These are phyloP conservation scores for Cystobasidiaceae sp. DNA, from an alignment of 1,284 basidiomycete species.

Conservation along the genomic window DNA sequence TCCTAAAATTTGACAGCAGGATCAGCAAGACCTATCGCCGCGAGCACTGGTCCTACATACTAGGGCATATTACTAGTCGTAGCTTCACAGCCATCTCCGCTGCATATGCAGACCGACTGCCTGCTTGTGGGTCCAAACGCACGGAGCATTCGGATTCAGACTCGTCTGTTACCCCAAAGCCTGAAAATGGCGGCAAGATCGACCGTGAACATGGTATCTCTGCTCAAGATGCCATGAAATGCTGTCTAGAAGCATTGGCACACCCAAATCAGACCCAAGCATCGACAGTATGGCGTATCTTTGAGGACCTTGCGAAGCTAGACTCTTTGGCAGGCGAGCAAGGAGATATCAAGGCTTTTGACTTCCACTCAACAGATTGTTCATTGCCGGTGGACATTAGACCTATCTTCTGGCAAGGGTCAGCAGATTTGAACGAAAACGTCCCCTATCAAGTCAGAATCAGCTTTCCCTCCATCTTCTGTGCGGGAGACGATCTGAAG, in stretches of 20 bases:
- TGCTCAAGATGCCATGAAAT: no score
- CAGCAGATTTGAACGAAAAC: conserved; percentile 58
- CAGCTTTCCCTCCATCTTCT: conserved; percentile 51
- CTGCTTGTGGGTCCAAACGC: conserved; percentile 59
- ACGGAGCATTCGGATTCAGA: conserved; percentile 53
- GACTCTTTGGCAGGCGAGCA: background rate
- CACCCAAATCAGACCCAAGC: no score
- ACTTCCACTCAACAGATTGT: conserved; percentile 61
- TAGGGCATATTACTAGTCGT: conserved; percentile 63
- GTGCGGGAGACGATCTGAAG: conserved; percentile 50
- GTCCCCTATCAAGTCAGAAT: conserved; percentile 68
- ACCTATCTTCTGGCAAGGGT: conserved; percentile 63
- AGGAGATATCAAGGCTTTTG: conserved; percentile 34
- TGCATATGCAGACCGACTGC: conserved; percentile 72
- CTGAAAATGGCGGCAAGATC: no score
- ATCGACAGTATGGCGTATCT: no score
- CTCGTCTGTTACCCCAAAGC: background rate
- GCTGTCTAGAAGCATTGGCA: no score
- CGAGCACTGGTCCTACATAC: conserved; percentile 68
- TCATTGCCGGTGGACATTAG: conserved; percentile 57
- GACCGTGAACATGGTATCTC: no score
- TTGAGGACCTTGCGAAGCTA: no score
- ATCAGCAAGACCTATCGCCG: conserved; percentile 76
- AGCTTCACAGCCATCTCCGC: conserved; percentile 62
- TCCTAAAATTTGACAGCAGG: conserved; percentile 81